Evolutionary conservation across 768 basidiomycete genomes (phyloP).

Genomic region (Candolleomyces efflorescens): DNA sequence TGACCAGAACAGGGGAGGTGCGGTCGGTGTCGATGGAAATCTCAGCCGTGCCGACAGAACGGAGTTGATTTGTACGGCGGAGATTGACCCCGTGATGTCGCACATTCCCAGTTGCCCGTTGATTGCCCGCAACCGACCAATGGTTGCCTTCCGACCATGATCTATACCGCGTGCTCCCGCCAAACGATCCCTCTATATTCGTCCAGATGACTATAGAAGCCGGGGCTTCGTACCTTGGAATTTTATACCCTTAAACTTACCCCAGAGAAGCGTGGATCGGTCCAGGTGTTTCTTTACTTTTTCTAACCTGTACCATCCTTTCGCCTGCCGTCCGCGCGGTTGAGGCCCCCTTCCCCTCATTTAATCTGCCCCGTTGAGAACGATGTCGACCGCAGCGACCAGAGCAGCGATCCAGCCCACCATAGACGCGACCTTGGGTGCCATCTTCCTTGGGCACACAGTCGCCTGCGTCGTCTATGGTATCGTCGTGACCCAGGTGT

Average conservation of each 20-base stretch:
- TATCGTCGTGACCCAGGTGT: slow-evolving; percentile 48
- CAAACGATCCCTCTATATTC: neutral
- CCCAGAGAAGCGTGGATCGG: neutral
- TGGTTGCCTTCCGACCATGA: slow-evolving; percentile 2
- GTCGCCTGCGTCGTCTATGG: slow-evolving; percentile 52
- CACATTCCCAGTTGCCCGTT: slow-evolving; percentile 1
- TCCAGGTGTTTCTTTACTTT: slow-evolving; percentile 6
- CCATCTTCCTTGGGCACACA: slow-evolving; percentile 55
- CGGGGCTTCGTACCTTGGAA: slow-evolving; percentile 3
- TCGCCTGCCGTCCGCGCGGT: neutral
- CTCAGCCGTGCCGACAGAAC: too few relatives aligned
- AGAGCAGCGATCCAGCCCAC: slow-evolving; percentile 1
- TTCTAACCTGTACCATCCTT: slow-evolving; percentile 11
- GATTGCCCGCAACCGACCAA: neutral
- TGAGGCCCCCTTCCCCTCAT: slow-evolving; percentile 1
- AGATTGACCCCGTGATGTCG: neutral
- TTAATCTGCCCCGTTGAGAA: neutral
- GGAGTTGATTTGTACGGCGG: neutral
- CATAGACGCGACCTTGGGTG: slow-evolving; percentile 44
- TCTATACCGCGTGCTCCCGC: slow-evolving; percentile 1
- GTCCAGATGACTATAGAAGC: neutral
- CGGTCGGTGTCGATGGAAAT: neutral
- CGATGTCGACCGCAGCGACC: neutral
- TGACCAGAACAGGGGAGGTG: too few relatives aligned
- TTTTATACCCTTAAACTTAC: slow-evolving; percentile 6